A percentile compares a stretch with the other conserved stretches of the same genome.
These are phyloP conservation scores for Paspalum notatum DNA, from an alignment of 176 grass and related monocot species.

Conservation along the genomic window DNA sequence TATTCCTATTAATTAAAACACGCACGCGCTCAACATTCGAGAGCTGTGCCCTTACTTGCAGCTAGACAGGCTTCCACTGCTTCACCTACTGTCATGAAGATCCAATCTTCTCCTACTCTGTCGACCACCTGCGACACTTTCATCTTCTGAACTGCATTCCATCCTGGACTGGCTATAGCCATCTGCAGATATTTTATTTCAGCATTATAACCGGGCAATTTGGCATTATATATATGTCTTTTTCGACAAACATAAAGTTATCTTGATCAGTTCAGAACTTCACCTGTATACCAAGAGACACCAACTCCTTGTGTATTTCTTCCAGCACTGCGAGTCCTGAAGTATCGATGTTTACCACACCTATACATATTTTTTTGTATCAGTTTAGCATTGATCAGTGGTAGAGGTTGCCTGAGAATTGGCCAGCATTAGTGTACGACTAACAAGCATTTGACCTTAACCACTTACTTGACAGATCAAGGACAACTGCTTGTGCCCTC, in stretches of 20 bases:
- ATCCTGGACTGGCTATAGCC: slow-evolving; percentile 69
- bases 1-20: slow-evolving; percentile 22
- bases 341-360: slow-evolving; percentile 90
- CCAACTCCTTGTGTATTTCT: slow-evolving; percentile 77
- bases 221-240: background rate
- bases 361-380: slow-evolving; percentile 42
- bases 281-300: slow-evolving; percentile 72
- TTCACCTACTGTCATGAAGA: slow-evolving; percentile 88
- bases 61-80: slow-evolving; percentile 68
- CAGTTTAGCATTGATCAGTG: background rate
- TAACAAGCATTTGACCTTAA: background rate
- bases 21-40: slow-evolving; percentile 21
- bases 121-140: slow-evolving; percentile 65
- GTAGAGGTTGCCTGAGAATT: background rate
- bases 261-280: slow-evolving; percentile 5
- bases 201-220: background rate
- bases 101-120: slow-evolving; percentile 65
- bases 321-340: slow-evolving; percentile 65
- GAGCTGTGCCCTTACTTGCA: slow-evolving; percentile 49
- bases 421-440: background rate
- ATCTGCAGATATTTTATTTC: slow-evolving; percentile 52
- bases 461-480: slow-evolving; percentile 88
- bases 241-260: background rate
- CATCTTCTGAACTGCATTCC: slow-evolving; percentile 93
- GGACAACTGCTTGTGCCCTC: slow-evolving; percentile 62